Percentiles rank a stretch among this genome's conserved stretches.
Evolutionary conservation across 208 protist genomes (phyloP).

Genomic region (Trichomonas tenax): DNA sequence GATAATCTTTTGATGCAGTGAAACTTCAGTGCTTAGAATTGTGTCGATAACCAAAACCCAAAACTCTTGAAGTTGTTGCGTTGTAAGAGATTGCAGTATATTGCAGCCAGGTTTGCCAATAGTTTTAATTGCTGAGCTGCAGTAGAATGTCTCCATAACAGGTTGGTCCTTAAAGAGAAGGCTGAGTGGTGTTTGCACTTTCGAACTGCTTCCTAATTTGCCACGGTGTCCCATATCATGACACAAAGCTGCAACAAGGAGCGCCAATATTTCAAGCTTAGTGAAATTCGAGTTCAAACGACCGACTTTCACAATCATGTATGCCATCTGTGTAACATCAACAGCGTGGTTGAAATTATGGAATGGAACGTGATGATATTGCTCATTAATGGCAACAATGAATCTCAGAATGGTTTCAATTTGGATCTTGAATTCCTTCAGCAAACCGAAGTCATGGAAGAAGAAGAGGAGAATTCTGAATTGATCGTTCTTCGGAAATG

Average conservation of each 20-base stretch:
- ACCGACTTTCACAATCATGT: neutral
- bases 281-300: neutral
- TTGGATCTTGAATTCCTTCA: neutral
- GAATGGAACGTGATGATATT: constrained; percentile 2
- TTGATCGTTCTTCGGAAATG: neutral
- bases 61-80: neutral
- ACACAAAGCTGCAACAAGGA: neutral
- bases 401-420: neutral
- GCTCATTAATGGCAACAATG: neutral
- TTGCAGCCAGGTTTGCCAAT: neutral
- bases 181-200: neutral
- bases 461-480: neutral
- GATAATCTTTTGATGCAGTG: neutral
- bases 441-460: neutral
- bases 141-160: constrained; percentile 1
- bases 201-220: neutral
- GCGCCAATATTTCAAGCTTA: neutral
- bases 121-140: neutral
- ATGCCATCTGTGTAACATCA: neutral
- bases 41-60: neutral
- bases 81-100: neutral
- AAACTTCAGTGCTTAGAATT: neutral
- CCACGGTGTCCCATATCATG: constrained; percentile 13
- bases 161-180: neutral
- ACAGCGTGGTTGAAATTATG: constrained; percentile 2